phyloP scores from a whole-genome alignment of 2,329 filamentous ascomycete species.

The Bipolaris zeicola region DNA sequence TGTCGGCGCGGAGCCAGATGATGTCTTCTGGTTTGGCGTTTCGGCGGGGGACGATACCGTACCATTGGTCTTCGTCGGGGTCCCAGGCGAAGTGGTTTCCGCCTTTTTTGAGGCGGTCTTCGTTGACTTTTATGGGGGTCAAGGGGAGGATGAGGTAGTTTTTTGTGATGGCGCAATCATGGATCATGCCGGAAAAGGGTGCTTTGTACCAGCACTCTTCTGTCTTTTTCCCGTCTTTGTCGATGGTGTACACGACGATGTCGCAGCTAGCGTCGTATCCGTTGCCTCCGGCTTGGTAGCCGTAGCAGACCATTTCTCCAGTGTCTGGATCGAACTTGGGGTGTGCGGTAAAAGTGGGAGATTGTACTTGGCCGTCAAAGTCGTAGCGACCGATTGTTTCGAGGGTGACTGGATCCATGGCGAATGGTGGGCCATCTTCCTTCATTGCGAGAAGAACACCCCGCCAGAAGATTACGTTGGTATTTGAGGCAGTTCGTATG shows the following conservation, averaged over 20 bases:
- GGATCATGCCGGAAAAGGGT: constrained; percentile 49
- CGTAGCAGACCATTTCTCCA: constrained; percentile 51
- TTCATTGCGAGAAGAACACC: constrained; percentile 62
- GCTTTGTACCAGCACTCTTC: constrained; percentile 51
- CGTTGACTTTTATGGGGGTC: constrained; percentile 46
- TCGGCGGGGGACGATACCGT: constrained; percentile 59
- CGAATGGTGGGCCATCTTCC: constrained; percentile 51
- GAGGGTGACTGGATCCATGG: constrained; percentile 49
- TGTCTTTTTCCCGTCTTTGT: constrained; percentile 45
- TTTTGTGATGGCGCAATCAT: constrained; percentile 49
- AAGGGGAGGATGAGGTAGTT: constrained; percentile 49
- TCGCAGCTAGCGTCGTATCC: constrained; percentile 44
- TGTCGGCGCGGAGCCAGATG: constrained; percentile 58
- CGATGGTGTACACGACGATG: constrained; percentile 50
- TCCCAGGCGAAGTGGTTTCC: constrained; percentile 52
- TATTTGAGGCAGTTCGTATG: constrained; percentile 63
- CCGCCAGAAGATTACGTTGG: constrained; percentile 64
- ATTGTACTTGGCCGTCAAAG: constrained; percentile 48
- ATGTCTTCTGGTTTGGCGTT: constrained; percentile 60
- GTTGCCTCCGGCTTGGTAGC: constrained; percentile 51
- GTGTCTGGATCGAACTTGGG: constrained; percentile 53
- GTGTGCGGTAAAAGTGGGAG: constrained; percentile 53
- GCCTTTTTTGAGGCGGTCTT: constrained; percentile 46
- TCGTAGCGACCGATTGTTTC: constrained; percentile 50
- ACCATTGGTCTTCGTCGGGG: constrained; percentile 61